A percentile compares a stretch with the other conserved stretches of the same genome.
These are phyloP conservation scores for Coprinellus micaceus DNA, from an alignment of 768 basidiomycete genomes.

Conservation along the genomic window DNA sequence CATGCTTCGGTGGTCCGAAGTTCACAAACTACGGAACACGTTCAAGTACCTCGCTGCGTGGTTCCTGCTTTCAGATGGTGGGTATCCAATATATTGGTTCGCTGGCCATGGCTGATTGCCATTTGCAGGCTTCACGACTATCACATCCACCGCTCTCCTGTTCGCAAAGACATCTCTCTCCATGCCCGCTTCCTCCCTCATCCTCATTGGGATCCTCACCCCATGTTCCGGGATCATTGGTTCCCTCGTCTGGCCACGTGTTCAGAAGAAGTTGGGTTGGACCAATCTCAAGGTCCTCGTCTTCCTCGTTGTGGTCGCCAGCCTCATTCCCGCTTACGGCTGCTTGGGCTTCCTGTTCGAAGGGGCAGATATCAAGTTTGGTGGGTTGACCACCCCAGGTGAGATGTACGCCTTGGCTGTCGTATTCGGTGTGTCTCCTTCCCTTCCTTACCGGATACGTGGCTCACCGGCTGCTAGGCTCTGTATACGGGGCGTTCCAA, in stretches of 20 bases:
- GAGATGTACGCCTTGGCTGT: slow-evolving; percentile 86
- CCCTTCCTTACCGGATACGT: slow-evolving; percentile 16
- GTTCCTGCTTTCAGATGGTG: slow-evolving; percentile 92
- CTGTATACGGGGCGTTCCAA: slow-evolving; percentile 88
- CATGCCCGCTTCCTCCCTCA: slow-evolving; percentile 74
- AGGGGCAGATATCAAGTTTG: slow-evolving; percentile 40
- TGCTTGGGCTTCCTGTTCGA: slow-evolving; percentile 75
- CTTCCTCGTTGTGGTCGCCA: slow-evolving; percentile 62
- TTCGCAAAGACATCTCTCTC: slow-evolving; percentile 87
- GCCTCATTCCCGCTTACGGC: slow-evolving; percentile 73
- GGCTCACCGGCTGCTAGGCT: slow-evolving; percentile 34
- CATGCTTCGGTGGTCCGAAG: slow-evolving; percentile 73
- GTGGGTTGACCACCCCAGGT: slow-evolving; percentile 70
- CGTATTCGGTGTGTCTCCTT: slow-evolving; percentile 90
- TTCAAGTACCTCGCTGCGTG: slow-evolving; percentile 90
- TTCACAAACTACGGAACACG: slow-evolving; percentile 73
- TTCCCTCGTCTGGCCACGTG: slow-evolving; percentile 72
- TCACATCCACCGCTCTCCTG: slow-evolving; percentile 87
- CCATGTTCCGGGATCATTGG: slow-evolving; percentile 78
- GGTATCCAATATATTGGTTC: slow-evolving; percentile 15
- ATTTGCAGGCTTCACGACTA: slow-evolving; percentile 76
- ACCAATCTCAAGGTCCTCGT: slow-evolving; percentile 67
- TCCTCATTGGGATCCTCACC: slow-evolving; percentile 76
- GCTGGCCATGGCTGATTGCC: background rate
- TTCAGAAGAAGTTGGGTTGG: slow-evolving; percentile 65